Conservation (phyloP, 352 stramenopile genomes). For the Pythium graminicola region DNA sequence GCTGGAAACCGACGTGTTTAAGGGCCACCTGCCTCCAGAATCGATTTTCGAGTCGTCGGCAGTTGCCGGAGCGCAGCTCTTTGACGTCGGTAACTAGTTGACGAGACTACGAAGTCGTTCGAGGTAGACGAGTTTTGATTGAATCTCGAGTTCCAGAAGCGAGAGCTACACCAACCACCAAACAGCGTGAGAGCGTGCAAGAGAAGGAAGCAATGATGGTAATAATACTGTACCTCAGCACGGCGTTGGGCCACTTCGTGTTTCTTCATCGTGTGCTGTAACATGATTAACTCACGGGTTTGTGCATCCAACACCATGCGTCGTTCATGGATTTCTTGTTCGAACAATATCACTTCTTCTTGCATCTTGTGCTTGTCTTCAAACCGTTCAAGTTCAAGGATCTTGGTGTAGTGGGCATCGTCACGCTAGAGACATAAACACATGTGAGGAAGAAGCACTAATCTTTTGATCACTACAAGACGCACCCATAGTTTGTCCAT, state of each 20-base stretch:
- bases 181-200: not conserved
- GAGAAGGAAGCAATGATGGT: not conserved
- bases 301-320: constrained; percentile 26
- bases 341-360: constrained; percentile 54
- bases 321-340: constrained; percentile 46
- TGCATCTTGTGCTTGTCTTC: constrained; percentile 45
- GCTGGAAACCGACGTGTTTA: constrained; percentile 3
- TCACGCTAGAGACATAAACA: constrained; percentile 31
- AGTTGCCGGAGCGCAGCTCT: constrained; percentile 15
- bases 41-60: constrained; percentile 31
- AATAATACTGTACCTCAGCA: constrained; percentile 38
- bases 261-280: constrained; percentile 40
- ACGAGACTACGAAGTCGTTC: constrained; percentile 17
- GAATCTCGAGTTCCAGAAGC: constrained; percentile 59
- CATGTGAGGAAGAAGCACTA: not conserved
- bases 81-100: constrained; percentile 9
- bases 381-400: constrained; percentile 60
- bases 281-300: constrained; percentile 40
- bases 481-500: constrained; percentile 63
- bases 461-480: not conserved
- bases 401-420: constrained; percentile 44
- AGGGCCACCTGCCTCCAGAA: not conserved
- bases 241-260: constrained; percentile 39
- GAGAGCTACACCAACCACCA: constrained; percentile 31
- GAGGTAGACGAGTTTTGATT: constrained; percentile 63